A percentile compares a stretch with the other conserved stretches of the same genome.
These are phyloP conservation scores for Kodamaea laetipori DNA, from an alignment of 805 yeast species.

Conservation along the genomic window DNA sequence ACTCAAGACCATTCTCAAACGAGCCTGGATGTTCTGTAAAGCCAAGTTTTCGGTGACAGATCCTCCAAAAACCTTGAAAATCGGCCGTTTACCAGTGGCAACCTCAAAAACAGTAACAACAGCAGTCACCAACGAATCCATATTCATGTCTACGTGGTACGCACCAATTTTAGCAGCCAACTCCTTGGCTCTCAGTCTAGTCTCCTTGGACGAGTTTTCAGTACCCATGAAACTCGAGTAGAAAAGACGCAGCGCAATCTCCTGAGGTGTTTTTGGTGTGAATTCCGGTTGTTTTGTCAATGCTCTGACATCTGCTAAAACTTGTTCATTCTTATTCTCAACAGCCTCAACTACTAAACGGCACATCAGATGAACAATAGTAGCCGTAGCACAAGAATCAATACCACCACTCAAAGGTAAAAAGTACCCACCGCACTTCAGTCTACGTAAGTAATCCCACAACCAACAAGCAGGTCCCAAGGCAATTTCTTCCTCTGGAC, in stretches of 20 bases:
- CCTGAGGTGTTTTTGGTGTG: slow-evolving; percentile 73
- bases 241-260: slow-evolving; percentile 73
- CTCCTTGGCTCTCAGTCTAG: slow-evolving; percentile 77
- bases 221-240: slow-evolving; percentile 97
- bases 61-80: slow-evolving; percentile 93
- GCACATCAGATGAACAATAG: slow-evolving; percentile 94
- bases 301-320: slow-evolving; percentile 69
- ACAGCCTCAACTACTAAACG: slow-evolving; percentile 75
- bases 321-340: slow-evolving; percentile 58
- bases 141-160: slow-evolving; percentile 87
- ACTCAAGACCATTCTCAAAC: slow-evolving; percentile 91
- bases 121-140: slow-evolving; percentile 80
- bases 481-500: slow-evolving; percentile 95
- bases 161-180: slow-evolving; percentile 79
- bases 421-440: slow-evolving; percentile 87
- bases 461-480: slow-evolving; percentile 99
- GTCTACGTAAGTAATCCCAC: slow-evolving; percentile 96
- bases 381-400: slow-evolving; percentile 97
- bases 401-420: slow-evolving; percentile 96
- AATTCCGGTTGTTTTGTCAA: slow-evolving; percentile 64
- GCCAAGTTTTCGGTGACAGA: slow-evolving; percentile 89
- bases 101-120: slow-evolving; percentile 77
- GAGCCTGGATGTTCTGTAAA: slow-evolving; percentile 93
- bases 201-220: slow-evolving; percentile 83
- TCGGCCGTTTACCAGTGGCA: slow-evolving; percentile 87